These are phyloP conservation scores for Diplodia mutila DNA, from an alignment of 2,329 filamentous ascomycete species.

Conservation along the genomic window DNA sequence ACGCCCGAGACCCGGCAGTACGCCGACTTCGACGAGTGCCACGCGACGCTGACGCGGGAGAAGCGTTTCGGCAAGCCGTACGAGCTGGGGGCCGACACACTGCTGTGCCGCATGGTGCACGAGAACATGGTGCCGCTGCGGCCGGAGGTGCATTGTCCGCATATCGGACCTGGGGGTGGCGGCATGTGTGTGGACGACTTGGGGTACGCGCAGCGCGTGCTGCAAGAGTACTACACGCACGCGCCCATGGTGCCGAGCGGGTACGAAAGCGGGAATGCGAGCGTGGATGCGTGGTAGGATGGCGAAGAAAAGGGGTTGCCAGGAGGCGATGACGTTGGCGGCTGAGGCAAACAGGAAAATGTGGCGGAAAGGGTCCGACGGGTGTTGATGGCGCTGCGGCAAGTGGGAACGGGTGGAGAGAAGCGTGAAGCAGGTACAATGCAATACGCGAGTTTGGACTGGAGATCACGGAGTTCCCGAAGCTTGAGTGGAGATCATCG, in stretches of 20 bases:
- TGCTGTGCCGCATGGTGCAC: conserved; percentile 43
- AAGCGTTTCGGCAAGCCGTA: conserved; percentile 40
- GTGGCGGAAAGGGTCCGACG: not conserved
- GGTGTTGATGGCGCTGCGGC: not conserved
- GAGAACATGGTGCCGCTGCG: conserved; percentile 42
- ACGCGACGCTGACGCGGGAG: conserved; percentile 34
- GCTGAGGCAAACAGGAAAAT: not conserved
- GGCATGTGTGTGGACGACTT: conserved; percentile 40
- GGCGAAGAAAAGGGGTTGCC: not conserved
- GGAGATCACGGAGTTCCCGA: not conserved
- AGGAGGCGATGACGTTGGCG: not conserved
- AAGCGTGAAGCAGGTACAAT: not conserved
- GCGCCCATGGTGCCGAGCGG: conserved; percentile 22
- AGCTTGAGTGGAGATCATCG: not conserved
- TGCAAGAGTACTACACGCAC: conserved; percentile 23
- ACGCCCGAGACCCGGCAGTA: conserved; percentile 36
- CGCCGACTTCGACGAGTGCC: conserved; percentile 30
- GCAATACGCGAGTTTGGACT: not conserved
- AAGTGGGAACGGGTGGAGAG: not conserved
- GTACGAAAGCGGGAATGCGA: conserved; percentile 21
- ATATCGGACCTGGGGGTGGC: conserved; percentile 41
- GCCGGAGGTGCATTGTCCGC: conserved; percentile 43
- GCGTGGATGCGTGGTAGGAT: conserved; percentile 18
- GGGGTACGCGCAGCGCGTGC: conserved; percentile 31
- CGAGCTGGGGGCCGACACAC: conserved; percentile 43